Evolutionary conservation across 179 eudicot genomes (phyloP), one percentile per base, ranked within the genome.

Genomic region (Silene coronaria): DNA sequence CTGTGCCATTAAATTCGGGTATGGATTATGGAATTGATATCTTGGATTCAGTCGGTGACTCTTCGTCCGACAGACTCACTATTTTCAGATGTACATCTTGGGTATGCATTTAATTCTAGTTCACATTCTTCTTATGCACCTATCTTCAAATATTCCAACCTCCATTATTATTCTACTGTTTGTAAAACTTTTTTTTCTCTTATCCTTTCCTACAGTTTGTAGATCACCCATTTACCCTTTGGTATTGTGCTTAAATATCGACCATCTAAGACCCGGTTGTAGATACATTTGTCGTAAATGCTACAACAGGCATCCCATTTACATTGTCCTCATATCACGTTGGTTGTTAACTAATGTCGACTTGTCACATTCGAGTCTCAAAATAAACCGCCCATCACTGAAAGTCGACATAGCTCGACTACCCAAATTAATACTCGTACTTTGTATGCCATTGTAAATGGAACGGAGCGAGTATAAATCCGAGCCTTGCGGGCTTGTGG

Each of bases 31-130:
- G 60, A 51, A 62, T 53, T 38, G 22, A 67, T 32, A 67, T 57
- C 32, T 68, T n/a, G 16, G 68, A 2, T 71, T 28, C 24, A 48
- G 80, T 77, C 71, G 80, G 75, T 77, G 70, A 67, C 71, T 28
- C 23, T 38, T 21, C 24, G 19, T 24, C 21, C 12, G 26, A 19
- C 53, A 61, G 32, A 12, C 28, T 68, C 28, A 68, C 12, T 42
- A 19, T 68, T 23, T 68, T 68, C 70, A 10, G 71, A 6, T 68
- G 27, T 68, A 53, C 72, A 60, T 38, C 59, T n/a, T 36, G 19
- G 42, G 60, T n/a, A 53, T 53, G 58, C 57, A 19, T 26, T 65
- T 14, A 24, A 63, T 28, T 23, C 78, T 36, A 30, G 27, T 68
- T 58, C 19, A 34, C 30, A 51, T n/a, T 11, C 36, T 62, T 38